phyloP scores from a whole-genome alignment of 1,139 yeast genomes.

The Pichia cactophila region DNA sequence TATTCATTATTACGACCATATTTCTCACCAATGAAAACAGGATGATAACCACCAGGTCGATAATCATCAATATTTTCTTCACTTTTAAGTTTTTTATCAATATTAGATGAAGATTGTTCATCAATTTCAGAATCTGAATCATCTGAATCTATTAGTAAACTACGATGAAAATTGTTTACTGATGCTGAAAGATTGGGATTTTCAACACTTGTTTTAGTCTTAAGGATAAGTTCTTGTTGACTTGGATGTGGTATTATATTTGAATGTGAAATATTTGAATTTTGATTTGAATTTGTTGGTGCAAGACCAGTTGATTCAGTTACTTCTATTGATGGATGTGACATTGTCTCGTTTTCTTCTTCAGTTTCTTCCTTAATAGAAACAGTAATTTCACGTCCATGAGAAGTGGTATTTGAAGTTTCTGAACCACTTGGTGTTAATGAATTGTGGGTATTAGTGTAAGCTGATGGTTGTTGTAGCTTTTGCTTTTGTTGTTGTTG shows the following conservation, averaged over 20 bases:
- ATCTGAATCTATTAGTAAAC: slow-evolving; percentile 6
- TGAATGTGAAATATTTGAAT: not conserved
- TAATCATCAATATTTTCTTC: slow-evolving; percentile 67
- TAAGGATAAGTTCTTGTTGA: not conserved
- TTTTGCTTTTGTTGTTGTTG: not conserved
- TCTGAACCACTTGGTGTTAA: not conserved
- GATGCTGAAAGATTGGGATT: not conserved
- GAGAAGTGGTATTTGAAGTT: not conserved
- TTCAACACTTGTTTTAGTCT: not conserved
- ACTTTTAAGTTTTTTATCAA: slow-evolving; percentile 15
- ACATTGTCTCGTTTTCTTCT: not conserved
- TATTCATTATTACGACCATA: slow-evolving; percentile 52
- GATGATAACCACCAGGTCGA: slow-evolving; percentile 72
- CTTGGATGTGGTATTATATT: not conserved
- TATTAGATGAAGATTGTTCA: slow-evolving; percentile 1
- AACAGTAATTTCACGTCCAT: not conserved
- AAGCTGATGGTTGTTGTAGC: not conserved
- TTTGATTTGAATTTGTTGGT: not conserved
- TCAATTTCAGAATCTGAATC: slow-evolving; percentile 17
- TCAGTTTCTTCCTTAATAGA: not conserved
- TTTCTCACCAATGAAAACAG: slow-evolving; percentile 63
- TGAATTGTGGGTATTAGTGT: too few relatives aligned
- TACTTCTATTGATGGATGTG: not conserved
- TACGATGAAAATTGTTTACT: not conserved
- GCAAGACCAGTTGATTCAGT: not conserved